Evolutionary conservation across 345 rosid species (phyloP).

Genomic region (Eucalyptus pauciflora): DNA sequence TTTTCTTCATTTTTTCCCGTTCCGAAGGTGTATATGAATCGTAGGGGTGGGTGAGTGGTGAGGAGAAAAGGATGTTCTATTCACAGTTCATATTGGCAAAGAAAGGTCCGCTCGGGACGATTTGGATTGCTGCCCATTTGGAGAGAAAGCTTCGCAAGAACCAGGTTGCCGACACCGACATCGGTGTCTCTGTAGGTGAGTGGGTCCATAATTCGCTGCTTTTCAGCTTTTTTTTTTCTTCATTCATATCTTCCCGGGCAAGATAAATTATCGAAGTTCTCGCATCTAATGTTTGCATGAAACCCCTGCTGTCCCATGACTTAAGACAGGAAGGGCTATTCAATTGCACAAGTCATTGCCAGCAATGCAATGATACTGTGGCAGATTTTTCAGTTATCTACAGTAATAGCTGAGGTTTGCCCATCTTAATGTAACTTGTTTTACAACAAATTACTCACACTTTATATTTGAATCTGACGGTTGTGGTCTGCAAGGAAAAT

Average conservation of each 20-base stretch:
- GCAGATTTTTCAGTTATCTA: background rate
- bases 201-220: background rate
- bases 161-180: slow-evolving; percentile 99
- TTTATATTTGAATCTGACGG: background rate
- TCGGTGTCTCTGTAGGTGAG: slow-evolving; percentile 92
- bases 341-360: background rate
- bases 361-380: background rate
- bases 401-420: background rate
- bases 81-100: slow-evolving; percentile 99
- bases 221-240: background rate
- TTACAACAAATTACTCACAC: background rate
- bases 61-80: slow-evolving; percentile 62
- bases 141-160: slow-evolving; percentile 99
- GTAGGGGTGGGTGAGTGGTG: background rate
- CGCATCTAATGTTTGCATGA: background rate
- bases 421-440: background rate
- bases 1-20: background rate
- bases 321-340: background rate
- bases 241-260: background rate
- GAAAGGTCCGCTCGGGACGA: slow-evolving; percentile 99
- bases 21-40: slow-evolving; percentile 6
- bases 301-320: background rate
- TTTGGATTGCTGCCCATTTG: slow-evolving; percentile 99
- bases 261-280: background rate
- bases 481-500: background rate